Percentiles rank a stretch among this genome's conserved stretches.
Conservation (phyloP, 345 rosid genomes). For the Cardamine chenopodiifolia region DNA sequence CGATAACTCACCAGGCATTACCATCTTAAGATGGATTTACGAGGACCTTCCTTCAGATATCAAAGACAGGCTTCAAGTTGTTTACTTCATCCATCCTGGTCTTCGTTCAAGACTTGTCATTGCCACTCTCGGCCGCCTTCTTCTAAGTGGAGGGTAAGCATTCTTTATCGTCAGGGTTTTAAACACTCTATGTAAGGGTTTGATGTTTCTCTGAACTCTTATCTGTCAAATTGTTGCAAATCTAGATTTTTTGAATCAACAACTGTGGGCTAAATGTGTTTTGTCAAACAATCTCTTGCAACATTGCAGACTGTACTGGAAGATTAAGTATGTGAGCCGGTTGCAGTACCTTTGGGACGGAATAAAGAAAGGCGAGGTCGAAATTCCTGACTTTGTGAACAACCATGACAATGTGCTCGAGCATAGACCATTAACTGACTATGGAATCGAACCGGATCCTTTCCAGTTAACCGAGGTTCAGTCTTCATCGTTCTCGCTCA, state of each 20-base stretch:
- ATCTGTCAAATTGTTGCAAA: background rate
- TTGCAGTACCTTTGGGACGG: slow-evolving; percentile 87
- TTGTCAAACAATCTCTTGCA: background rate
- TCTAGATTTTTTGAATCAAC: background rate
- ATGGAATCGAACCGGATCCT: slow-evolving; percentile 93
- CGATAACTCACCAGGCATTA: slow-evolving; percentile 80
- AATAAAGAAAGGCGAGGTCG: slow-evolving; percentile 78
- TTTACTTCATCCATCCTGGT: slow-evolving; percentile 90
- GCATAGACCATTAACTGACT: slow-evolving; percentile 87
- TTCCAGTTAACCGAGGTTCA: slow-evolving; percentile 65
- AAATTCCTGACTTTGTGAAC: slow-evolving; percentile 82
- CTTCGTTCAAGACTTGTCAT: slow-evolving; percentile 77
- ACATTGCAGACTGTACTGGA: slow-evolving; percentile 71
- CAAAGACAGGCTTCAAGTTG: slow-evolving; percentile 78
- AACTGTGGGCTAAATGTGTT: background rate
- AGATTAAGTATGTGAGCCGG: slow-evolving; percentile 89
- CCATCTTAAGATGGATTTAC: slow-evolving; percentile 91
- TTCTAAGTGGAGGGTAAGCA: slow-evolving; percentile 87
- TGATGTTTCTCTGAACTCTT: background rate
- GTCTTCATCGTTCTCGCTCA: slow-evolving; percentile 54
- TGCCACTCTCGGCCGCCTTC: slow-evolving; percentile 91
- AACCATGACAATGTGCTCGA: slow-evolving; percentile 79
- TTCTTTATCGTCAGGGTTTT: background rate
- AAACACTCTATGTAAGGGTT: background rate
- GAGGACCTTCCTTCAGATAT: slow-evolving; percentile 73